Percentiles rank a stretch among this genome's conserved stretches.
Conservation (phyloP, 305 asterid species). For the Fraxinus albicans region DNA sequence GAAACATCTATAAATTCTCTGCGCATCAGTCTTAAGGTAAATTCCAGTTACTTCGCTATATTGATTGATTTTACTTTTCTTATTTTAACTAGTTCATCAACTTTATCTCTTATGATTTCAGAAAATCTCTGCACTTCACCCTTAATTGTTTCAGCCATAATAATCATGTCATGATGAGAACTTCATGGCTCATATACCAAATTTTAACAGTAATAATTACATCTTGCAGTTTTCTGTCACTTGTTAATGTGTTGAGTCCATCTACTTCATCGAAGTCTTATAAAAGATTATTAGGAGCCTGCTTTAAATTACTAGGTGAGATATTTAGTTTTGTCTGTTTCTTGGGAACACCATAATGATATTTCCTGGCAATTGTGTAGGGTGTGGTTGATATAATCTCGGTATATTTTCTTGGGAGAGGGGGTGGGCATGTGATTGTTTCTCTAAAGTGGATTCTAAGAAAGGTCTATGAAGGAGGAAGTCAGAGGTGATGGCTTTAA, state of each 20-base stretch:
- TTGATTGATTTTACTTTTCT: conserved; percentile 12
- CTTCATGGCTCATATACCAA: neutral
- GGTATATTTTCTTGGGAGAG: neutral
- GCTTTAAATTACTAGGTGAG: neutral
- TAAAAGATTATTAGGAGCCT: neutral
- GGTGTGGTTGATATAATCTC: neutral
- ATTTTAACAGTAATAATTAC: neutral
- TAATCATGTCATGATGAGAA: conserved; percentile 9
- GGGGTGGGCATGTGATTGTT: neutral
- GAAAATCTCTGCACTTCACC: neutral
- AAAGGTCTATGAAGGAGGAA: neutral
- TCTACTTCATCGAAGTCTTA: neutral
- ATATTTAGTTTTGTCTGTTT: neutral
- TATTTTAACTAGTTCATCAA: conserved; percentile 14
- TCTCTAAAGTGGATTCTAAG: neutral
- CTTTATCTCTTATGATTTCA: neutral
- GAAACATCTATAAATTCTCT: conserved; percentile 96
- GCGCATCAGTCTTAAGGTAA: conserved; percentile 95
- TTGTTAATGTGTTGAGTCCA: neutral
- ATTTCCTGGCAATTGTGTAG: neutral
- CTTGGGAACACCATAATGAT: neutral
- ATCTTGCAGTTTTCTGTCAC: neutral
- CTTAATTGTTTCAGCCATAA: neutral
- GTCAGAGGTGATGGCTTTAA: neutral
- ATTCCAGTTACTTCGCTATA: conserved; percentile 21